phyloP scores from a whole-genome alignment of 2,329 filamentous ascomycete genomes.

The Fusarium sp. region DNA sequence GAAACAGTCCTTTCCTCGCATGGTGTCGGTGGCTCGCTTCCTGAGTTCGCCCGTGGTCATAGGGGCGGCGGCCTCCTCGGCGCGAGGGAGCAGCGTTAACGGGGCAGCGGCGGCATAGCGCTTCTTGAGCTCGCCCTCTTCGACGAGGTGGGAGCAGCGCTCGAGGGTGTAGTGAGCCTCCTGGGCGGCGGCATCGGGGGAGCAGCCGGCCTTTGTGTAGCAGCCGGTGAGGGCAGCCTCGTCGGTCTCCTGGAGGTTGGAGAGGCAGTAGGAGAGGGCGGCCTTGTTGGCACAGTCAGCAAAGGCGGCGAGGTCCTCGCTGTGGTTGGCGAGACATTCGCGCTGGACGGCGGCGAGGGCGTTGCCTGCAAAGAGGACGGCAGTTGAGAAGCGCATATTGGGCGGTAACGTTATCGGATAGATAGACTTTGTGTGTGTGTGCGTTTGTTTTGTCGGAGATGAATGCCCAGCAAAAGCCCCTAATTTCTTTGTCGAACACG shows the following conservation, averaged over 20 bases:
- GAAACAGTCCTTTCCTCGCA: constrained; percentile 50
- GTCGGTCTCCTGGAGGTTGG: constrained; percentile 47
- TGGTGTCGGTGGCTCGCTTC: constrained; percentile 33
- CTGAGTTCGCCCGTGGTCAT: constrained; percentile 26
- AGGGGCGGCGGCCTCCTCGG: constrained; percentile 30
- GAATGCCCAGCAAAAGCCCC: constrained; percentile 40
- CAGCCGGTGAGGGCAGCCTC: constrained; percentile 53
- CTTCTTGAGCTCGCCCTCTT: constrained; percentile 46
- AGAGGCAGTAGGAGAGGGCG: constrained; percentile 58
- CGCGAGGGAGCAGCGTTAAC: constrained; percentile 34
- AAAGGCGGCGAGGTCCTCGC: constrained; percentile 53
- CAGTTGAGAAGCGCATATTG: constrained; percentile 49
- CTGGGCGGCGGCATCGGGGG: constrained; percentile 43
- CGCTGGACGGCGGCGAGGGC: constrained; percentile 47
- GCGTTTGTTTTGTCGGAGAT: constrained; percentile 23
- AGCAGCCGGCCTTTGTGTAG: constrained; percentile 52
- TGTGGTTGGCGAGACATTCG: constrained; percentile 56
- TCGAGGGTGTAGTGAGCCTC: constrained; percentile 47
- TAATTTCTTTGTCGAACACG: constrained; percentile 25
- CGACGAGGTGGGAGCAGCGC: constrained; percentile 49
- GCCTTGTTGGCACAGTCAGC: constrained; percentile 58
- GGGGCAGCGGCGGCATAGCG: constrained; percentile 42
- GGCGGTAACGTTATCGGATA: constrained; percentile 9
- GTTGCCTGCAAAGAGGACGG: constrained; percentile 51
- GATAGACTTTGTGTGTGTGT: too few species aligned